Conservation (phyloP, 495 filamentous ascomycete genomes). For the Friedmanniomyces endolithicus region DNA sequence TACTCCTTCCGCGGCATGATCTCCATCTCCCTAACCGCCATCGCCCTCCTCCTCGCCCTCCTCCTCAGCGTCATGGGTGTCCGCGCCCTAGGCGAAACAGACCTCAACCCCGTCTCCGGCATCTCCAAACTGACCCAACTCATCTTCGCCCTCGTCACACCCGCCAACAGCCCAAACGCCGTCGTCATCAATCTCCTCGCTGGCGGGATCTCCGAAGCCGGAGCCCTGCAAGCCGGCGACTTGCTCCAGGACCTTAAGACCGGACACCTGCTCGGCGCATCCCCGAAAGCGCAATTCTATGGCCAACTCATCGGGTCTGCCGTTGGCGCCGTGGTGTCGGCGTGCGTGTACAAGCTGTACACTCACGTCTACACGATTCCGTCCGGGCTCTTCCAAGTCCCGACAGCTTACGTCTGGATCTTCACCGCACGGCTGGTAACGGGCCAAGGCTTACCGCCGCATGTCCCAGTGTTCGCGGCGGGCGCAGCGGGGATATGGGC, state of each 20-base stretch:
- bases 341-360: constrained; percentile 83
- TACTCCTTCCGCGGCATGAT: constrained; percentile 57
- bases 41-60: constrained; percentile 76
- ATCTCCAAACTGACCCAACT: constrained; percentile 95
- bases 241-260: constrained; percentile 98
- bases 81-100: constrained; percentile 85
- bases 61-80: constrained; percentile 92
- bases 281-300: constrained; percentile 90
- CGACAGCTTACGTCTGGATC: constrained; percentile 92
- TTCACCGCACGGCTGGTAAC: constrained; percentile 93
- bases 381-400: constrained; percentile 79
- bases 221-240: constrained; percentile 89
- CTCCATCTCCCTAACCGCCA: constrained; percentile 58
- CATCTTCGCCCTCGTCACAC: constrained; percentile 80
- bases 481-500: constrained; percentile 60
- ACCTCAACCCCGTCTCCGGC: constrained; percentile 91
- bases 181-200: constrained; percentile 88
- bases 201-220: constrained; percentile 78
- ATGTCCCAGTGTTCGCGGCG: constrained; percentile 65
- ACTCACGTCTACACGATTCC: constrained; percentile 80
- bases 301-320: constrained; percentile 86
- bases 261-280: constrained; percentile 80
- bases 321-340: constrained; percentile 77
- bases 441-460: constrained; percentile 71
- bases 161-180: constrained; percentile 60